Evolutionary conservation across 2,329 filamentous ascomycete species (phyloP).

Genomic region (Thelonectria blattea): DNA sequence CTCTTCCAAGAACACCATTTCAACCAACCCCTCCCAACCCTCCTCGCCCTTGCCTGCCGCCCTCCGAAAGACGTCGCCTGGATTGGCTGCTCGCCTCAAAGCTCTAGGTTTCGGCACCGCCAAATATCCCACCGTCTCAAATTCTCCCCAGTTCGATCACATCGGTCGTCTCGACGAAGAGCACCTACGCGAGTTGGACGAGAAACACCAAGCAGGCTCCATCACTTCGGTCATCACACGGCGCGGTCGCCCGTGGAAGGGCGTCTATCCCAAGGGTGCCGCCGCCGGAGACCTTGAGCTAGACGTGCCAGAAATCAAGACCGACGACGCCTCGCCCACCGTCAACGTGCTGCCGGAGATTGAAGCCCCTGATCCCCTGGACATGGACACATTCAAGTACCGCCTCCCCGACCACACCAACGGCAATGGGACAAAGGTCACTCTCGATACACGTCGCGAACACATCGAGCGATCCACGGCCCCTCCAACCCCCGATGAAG

Average conservation of each 20-base stretch:
- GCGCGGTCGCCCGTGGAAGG: slow-evolving; percentile 76
- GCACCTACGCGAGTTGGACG: slow-evolving; percentile 72
- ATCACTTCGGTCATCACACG: slow-evolving; percentile 60
- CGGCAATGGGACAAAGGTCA: slow-evolving; percentile 70
- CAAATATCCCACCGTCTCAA: slow-evolving; percentile 43
- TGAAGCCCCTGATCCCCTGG: slow-evolving; percentile 55
- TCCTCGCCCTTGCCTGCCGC: slow-evolving; percentile 37
- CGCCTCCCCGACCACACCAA: slow-evolving; percentile 73
- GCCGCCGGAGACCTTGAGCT: slow-evolving; percentile 31
- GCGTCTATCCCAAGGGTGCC: slow-evolving; percentile 48
- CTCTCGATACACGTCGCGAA: slow-evolving; percentile 62
- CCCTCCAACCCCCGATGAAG: slow-evolving; percentile 46
- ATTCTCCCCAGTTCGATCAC: slow-evolving; percentile 47
- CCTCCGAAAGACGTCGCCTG: slow-evolving; percentile 66
- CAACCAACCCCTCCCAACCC: slow-evolving; percentile 32
- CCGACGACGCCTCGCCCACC: slow-evolving; percentile 37
- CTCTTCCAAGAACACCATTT: slow-evolving; percentile 29
- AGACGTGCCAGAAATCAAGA: slow-evolving; percentile 35
- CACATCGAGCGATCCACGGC: slow-evolving; percentile 59
- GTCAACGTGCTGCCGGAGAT: slow-evolving; percentile 58
- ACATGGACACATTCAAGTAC: slow-evolving; percentile 78
- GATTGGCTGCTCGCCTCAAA: slow-evolving; percentile 68
- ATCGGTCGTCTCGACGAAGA: slow-evolving; percentile 74
- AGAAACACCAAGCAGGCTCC: slow-evolving; percentile 66
- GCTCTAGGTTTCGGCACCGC: slow-evolving; percentile 64